phyloP scores from a whole-genome alignment of 1,284 basidiomycete genomes.

The Ustanciosporium gigantosporum region DNA sequence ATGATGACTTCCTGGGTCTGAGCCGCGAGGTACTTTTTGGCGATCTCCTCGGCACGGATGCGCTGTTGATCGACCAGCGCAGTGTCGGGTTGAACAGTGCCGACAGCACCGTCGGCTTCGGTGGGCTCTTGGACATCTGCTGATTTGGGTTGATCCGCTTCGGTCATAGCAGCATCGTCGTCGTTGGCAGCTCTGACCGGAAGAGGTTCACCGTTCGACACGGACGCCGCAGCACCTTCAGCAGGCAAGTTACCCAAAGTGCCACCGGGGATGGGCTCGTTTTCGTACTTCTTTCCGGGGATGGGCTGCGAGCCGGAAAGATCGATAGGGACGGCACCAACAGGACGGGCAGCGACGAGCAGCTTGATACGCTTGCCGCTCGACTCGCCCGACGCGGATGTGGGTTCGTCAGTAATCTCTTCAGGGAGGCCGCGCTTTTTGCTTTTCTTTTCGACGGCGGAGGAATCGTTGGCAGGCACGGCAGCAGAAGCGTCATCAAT shows the following conservation, averaged over 20 bases:
- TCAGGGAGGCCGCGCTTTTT: slow-evolving; percentile 58
- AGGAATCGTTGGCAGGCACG: slow-evolving; percentile 6
- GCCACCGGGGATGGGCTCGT: slow-evolving; percentile 52
- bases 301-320: slow-evolving; percentile 53
- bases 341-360: slow-evolving; percentile 50
- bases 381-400: slow-evolving; percentile 22
- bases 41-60: slow-evolving; percentile 78
- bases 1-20: slow-evolving; percentile 93
- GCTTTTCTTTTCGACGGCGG: slow-evolving; percentile 14
- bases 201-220: slow-evolving; percentile 20
- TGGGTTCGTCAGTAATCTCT: slow-evolving; percentile 46
- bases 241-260: slow-evolving; percentile 55
- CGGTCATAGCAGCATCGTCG: slow-evolving; percentile 51
- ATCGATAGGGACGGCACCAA: slow-evolving; percentile 55
- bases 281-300: slow-evolving; percentile 60
- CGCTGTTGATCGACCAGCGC: slow-evolving; percentile 78
- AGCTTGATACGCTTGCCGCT: slow-evolving; percentile 57
- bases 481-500: slow-evolving; percentile 7
- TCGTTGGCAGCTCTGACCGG: slow-evolving; percentile 38
- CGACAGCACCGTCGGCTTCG: slow-evolving; percentile 64
- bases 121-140: slow-evolving; percentile 71
- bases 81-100: slow-evolving; percentile 65
- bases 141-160: slow-evolving; percentile 37
- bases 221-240: slow-evolving; percentile 22
- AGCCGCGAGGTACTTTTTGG: slow-evolving; percentile 88